A percentile compares a stretch with the other conserved stretches of the same genome.
phyloP scores from a whole-genome alignment of 768 basidiomycete species.

The Scleroderma bovista region DNA sequence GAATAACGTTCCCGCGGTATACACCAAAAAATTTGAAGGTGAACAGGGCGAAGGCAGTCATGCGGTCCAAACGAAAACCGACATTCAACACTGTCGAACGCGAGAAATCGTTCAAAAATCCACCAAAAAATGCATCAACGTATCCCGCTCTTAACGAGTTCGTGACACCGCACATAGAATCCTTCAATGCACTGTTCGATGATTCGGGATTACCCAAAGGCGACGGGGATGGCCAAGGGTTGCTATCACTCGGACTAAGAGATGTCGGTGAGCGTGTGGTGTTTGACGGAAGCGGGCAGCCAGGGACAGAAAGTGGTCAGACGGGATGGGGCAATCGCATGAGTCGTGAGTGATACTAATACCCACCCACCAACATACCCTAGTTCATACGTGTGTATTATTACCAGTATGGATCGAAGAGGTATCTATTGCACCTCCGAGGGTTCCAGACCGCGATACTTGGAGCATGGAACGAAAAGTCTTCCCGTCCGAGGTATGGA shows the following conservation, averaged over 20 bases:
- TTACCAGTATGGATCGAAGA: constrained; percentile 86
- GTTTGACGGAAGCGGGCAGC: constrained; percentile 68
- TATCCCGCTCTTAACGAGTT: constrained; percentile 87
- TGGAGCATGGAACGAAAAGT: constrained; percentile 68
- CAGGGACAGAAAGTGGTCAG: constrained; percentile 47
- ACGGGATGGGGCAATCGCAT: constrained; percentile 78
- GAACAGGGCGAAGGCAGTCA: too few relatives aligned
- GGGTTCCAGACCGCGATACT: constrained; percentile 80
- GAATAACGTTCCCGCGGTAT: constrained; percentile 15
- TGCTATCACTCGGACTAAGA: constrained; percentile 70
- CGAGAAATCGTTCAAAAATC: constrained; percentile 73
- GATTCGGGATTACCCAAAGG: constrained; percentile 76
- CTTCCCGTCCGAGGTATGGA: constrained; percentile 81
- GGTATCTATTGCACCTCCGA: constrained; percentile 76
- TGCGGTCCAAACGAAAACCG: constrained; percentile 31
- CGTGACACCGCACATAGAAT: constrained; percentile 89
- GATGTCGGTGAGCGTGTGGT: constrained; percentile 91
- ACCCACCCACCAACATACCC: constrained; percentile 3
- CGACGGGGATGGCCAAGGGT: constrained; percentile 72
- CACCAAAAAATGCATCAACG: constrained; percentile 60
- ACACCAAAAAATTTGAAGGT: constrained; percentile 14
- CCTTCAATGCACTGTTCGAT: constrained; percentile 95
- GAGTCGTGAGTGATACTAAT: constrained; percentile 52
- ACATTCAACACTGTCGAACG: constrained; percentile 81
- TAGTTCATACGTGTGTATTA: constrained; percentile 4